Conservation (phyloP, 768 basidiomycete species). For the Phylloporus rhodoxanthus region DNA sequence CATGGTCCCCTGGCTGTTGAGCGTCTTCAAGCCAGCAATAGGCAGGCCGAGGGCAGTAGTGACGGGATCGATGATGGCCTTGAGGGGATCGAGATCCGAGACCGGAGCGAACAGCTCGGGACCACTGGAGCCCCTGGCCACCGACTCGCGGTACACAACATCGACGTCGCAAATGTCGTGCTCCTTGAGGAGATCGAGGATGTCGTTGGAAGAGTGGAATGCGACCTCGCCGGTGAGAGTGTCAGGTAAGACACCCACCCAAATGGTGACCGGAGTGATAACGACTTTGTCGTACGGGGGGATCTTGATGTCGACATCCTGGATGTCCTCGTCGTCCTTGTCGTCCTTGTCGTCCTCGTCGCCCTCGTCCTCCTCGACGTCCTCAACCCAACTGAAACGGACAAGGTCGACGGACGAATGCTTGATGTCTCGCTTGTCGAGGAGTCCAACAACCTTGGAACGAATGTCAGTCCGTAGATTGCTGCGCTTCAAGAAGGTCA, state of each 20-base stretch:
- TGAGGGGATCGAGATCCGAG: neutral
- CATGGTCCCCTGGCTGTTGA: conserved; percentile 32
- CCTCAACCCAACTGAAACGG: neutral
- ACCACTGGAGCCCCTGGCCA: neutral
- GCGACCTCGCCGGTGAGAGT: neutral
- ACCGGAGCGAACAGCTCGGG: neutral
- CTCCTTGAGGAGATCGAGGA: neutral
- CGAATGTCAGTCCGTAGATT: conserved; percentile 28
- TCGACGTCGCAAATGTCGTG: neutral
- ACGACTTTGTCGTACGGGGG: neutral
- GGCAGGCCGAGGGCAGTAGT: conserved; percentile 35
- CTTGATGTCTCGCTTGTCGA: conserved; percentile 20
- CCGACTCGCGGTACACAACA: neutral
- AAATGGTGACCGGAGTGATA: neutral
- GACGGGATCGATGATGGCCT: conserved; percentile 32
- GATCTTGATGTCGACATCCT: too few species aligned
- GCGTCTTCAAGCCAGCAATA: conserved; percentile 31
- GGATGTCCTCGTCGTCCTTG: too few species aligned
- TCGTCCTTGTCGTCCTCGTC: too few species aligned
- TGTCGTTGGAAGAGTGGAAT: neutral
- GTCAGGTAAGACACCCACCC: neutral
- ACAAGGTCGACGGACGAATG: conserved; percentile 23
- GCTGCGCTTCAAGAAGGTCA: conserved; percentile 28
- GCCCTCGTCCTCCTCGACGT: neutral
- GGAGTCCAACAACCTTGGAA: conserved; percentile 30